Evolutionary conservation across 352 stramenopile species (phyloP), one percentile per base, ranked within the genome.

Genomic region (Pythium coloratum): DNA sequence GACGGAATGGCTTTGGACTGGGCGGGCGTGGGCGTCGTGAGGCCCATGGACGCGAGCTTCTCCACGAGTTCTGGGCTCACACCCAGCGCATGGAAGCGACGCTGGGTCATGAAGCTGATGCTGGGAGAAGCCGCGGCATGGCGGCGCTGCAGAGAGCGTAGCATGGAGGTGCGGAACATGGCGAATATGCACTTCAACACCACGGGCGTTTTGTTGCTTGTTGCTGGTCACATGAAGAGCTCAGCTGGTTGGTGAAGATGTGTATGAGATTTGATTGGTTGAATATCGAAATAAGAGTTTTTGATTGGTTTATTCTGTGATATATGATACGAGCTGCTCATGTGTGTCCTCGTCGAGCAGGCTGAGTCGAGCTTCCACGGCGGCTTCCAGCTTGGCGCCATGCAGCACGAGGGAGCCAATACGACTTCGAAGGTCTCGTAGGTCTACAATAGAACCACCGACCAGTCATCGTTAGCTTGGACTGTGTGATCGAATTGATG

Each of bases 1-100:
- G 74, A 42, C 18, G 84, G 86, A 66, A 94, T 88, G 30, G 82
- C 83, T 67, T 81, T 30, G 13, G 51, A 57, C 59, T 94, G 86
- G 13, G 73, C 80, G 30, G 77, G 56, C 10, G 82, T 91, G 18
- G 86, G 86, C n/a, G 51, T 69, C 6, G 54, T 66, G 32, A 91
- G 46, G 7, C 75, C 81, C 8, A 80, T 44, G 24, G 70, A 57
- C 30, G 66, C 24, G 32, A 94, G 76, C 44, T 65, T 64, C 38
- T 86, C 47, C 28, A 75, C 61, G 0, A 90, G 62, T 5, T 64
- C 59, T 1, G 30, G n/a, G 33, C 55, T 69, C 34, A 94, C 71
- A 0, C 82, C 84, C 18, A 94, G 69, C 16, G 80, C 81, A 28
- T 84, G 86, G 63, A 94, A 94, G 38, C 44, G 66, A 8, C 71